These are phyloP conservation scores for Kwoniella sp. DNA, from an alignment of 768 basidiomycete genomes.

Conservation along the genomic window DNA sequence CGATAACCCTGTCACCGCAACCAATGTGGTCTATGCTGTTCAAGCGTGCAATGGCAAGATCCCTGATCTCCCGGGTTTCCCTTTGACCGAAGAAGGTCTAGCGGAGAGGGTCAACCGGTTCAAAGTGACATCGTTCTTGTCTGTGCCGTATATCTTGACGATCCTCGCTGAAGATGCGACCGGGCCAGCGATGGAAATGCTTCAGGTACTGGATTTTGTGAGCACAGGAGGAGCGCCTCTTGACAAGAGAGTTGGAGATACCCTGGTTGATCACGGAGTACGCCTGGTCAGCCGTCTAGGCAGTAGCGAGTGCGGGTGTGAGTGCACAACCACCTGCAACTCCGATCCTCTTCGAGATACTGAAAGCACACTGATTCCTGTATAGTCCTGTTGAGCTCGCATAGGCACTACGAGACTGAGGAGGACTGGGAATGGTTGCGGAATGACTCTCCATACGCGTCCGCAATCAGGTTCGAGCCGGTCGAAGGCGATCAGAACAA, in stretches of 20 bases:
- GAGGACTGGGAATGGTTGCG: conserved; percentile 64
- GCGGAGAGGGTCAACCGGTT: conserved; percentile 29
- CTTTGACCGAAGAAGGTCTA: background rate
- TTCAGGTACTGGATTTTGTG: conserved; percentile 60
- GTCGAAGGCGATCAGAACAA: conserved; percentile 54
- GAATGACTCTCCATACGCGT: conserved; percentile 45
- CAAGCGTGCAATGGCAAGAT: conserved; percentile 39
- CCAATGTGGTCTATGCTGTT: conserved; percentile 59
- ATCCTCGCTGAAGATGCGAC: conserved; percentile 60
- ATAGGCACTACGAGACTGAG: conserved; percentile 61
- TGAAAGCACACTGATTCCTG: conserved; percentile 7
- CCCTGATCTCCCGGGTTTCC: background rate
- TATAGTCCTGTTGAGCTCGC: conserved; percentile 58
- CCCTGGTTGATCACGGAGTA: conserved; percentile 60
- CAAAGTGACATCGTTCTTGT: conserved; percentile 41
- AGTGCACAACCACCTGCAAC: conserved; percentile 17
- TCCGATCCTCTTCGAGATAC: too few relatives aligned
- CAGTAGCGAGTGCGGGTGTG: conserved; percentile 58
- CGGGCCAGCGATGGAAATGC: conserved; percentile 54
- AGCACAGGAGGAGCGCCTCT: conserved; percentile 63
- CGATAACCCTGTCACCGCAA: conserved; percentile 60
- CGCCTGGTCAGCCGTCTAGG: conserved; percentile 62
- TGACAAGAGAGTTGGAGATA: conserved; percentile 62
- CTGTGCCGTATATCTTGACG: conserved; percentile 58
- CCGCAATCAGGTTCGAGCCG: conserved; percentile 42